A percentile compares a stretch with the other conserved stretches of the same genome.
These are phyloP conservation scores for Saccharomyces pastorianus DNA, from an alignment of 1,139 yeast genomes.

Conservation along the genomic window DNA sequence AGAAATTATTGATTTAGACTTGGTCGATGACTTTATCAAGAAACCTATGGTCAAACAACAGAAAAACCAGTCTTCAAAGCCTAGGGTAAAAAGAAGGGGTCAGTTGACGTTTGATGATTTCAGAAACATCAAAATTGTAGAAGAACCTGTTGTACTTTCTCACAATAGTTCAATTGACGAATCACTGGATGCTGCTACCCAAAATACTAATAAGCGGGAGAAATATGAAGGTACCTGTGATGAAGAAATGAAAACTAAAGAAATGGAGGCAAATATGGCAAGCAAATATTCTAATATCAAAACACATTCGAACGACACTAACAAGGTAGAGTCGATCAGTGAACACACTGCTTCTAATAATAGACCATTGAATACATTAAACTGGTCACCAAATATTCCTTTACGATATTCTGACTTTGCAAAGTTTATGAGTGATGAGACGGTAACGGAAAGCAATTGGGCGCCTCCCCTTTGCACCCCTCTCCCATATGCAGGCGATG, in stretches of 20 bases:
- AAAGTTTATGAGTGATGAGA: conserved; percentile 9
- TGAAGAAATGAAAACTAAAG: not conserved
- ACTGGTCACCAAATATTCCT: conserved; percentile 20
- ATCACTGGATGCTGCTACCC: not conserved
- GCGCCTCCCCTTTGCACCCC: conserved; percentile 13
- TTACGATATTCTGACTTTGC: conserved; percentile 16
- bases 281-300: not conserved
- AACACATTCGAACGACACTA: not conserved
- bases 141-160: not conserved
- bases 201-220: not conserved
- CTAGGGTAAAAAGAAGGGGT: conserved; percentile 4
- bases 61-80: not conserved
- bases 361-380: conserved; percentile 9
- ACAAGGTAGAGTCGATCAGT: not conserved
- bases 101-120: conserved; percentile 23
- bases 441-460: conserved; percentile 1
- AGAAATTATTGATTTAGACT: not conserved
- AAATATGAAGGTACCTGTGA: not conserved
- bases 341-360: not conserved
- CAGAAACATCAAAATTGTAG: conserved; percentile 12
- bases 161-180: not conserved
- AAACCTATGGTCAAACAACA: not conserved
- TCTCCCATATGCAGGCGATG: conserved; percentile 40
- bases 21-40: not conserved
- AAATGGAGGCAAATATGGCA: not conserved